Evolutionary conservation across 2,329 filamentous ascomycete genomes (phyloP), one percentile per base, ranked within the genome.

Genomic region (Fusarium kyushuense): DNA sequence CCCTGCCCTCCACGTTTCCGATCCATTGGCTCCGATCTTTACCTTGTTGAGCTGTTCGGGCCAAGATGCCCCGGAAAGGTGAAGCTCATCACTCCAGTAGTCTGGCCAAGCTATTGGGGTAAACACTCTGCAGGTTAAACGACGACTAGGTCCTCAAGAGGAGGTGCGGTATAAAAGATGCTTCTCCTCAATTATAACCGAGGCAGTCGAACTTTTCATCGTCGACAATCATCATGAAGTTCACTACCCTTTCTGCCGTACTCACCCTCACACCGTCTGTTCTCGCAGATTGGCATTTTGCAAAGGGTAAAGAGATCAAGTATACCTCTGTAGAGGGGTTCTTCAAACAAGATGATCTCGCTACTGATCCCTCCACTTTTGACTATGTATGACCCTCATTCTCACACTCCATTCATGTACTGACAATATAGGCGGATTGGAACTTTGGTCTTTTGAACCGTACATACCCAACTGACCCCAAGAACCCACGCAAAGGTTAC

Each of bases 381-480:
- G 87, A 91, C 77, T 91, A 91, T 73, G 89, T 91, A 76, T 72
- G 83, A 13, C 5, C 19, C 7, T 10, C 35, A 4, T 7, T 14
- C 35, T 6, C n/a, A 21, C 8, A 21, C n/a, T 13, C 12, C 12
- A 14, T 19, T 38, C 8, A 33, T n/a, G n/a, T n/a, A 38, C 35
- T 51, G 36, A 48, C 40, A 9, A 55, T 14, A 6, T 59, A 90
- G 87, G 86, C 84, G 27, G 78, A 82, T 30, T 80, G 79, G 57
- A 91, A 91, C 78, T 90, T 90, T 72, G 90, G 90, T 29, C 81
- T 92, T 23, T 83, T 92, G 65, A 84, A 90, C 72, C 84, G 84
- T 47, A 83, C 84, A 2, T 91, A 91, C 73, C 81, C 85, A 8
- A 86, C 84, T 2, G 88, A 91, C 70, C 69, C 75, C 40, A 73